These are phyloP conservation scores for Glycine soja DNA, from an alignment of 306 rosid genomes.

Conservation along the genomic window DNA sequence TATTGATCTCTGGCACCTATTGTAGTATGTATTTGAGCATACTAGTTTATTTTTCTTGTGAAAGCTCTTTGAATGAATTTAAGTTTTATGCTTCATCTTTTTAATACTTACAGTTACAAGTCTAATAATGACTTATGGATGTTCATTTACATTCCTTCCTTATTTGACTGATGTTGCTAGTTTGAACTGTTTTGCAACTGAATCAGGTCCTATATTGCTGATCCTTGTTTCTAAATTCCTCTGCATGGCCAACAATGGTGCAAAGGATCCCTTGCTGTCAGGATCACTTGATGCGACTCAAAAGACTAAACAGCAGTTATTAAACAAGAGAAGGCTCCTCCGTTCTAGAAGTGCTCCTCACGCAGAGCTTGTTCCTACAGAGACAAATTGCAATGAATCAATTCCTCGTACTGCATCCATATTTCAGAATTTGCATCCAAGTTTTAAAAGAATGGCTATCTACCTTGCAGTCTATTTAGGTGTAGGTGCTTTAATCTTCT, in stretches of 20 bases:
- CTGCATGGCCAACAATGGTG: constrained; percentile 60
- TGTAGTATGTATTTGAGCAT: too few relatives aligned
- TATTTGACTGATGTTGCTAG: constrained; percentile 30
- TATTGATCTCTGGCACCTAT: too few relatives aligned
- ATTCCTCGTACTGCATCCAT: constrained; percentile 35
- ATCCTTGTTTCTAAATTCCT: constrained; percentile 37
- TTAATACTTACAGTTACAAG: neutral
- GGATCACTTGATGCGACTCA: constrained; percentile 36
- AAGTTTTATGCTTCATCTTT: neutral
- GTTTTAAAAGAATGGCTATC: constrained; percentile 42
- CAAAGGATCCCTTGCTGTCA: constrained; percentile 54
- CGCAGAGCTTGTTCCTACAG: constrained; percentile 26
- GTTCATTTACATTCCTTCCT: neutral
- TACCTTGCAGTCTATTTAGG: constrained; percentile 52
- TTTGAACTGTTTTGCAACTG: constrained; percentile 34
- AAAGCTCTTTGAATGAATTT: constrained; percentile 13
- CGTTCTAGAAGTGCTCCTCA: constrained; percentile 70
- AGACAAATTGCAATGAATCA: constrained; percentile 25
- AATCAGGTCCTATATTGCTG: constrained; percentile 45
- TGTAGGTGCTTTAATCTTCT: constrained; percentile 53
- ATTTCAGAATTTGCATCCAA: constrained; percentile 54
- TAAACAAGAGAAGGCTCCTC: constrained; percentile 51
- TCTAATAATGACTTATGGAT: constrained; percentile 7
- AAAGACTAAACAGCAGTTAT: constrained; percentile 40
- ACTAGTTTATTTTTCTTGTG: constrained; percentile 5